Evolutionary conservation across 208 protist species (phyloP).

Genomic region (Leishmania amazonensis): DNA sequence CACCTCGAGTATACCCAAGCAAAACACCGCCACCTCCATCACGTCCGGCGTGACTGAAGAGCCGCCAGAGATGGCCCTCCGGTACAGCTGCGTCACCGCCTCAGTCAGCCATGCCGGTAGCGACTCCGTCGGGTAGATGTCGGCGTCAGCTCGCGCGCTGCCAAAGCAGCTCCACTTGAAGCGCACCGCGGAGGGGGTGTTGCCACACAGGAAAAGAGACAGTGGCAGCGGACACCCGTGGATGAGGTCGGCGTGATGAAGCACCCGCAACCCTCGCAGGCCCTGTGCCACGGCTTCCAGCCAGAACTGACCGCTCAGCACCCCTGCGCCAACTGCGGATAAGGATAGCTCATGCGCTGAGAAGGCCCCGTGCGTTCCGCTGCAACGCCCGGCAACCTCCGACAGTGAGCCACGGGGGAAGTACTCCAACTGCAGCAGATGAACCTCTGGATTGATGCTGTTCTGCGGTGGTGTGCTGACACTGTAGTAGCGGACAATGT

Average conservation of each 20-base stretch:
- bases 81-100: constrained; percentile 12
- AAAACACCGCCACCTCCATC: constrained; percentile 27
- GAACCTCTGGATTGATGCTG: constrained; percentile 26
- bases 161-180: constrained; percentile 71
- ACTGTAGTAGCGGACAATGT: constrained; percentile 57
- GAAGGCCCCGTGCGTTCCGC: neutral
- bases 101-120: constrained; percentile 19
- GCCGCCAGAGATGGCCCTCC: neutral
- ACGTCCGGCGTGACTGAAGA: constrained; percentile 2
- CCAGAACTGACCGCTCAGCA: constrained; percentile 31
- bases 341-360: neutral
- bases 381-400: constrained; percentile 30
- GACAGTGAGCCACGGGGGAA: constrained; percentile 56
- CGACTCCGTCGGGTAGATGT: constrained; percentile 36
- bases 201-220: constrained; percentile 45
- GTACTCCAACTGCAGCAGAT: constrained; percentile 74
- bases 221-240: constrained; percentile 58
- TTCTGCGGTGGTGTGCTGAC: constrained; percentile 21
- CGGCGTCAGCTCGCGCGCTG: constrained; percentile 27
- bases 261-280: constrained; percentile 43
- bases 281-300: constrained; percentile 33
- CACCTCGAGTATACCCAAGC: constrained; percentile 23
- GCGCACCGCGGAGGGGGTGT: constrained; percentile 13
- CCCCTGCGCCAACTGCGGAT: neutral
- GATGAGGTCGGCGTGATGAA: constrained; percentile 49